Percentiles rank a stretch among this genome's conserved stretches.
Evolutionary conservation across 805 yeast species (phyloP).

Genomic region (Middelhovenomyces tepae): DNA sequence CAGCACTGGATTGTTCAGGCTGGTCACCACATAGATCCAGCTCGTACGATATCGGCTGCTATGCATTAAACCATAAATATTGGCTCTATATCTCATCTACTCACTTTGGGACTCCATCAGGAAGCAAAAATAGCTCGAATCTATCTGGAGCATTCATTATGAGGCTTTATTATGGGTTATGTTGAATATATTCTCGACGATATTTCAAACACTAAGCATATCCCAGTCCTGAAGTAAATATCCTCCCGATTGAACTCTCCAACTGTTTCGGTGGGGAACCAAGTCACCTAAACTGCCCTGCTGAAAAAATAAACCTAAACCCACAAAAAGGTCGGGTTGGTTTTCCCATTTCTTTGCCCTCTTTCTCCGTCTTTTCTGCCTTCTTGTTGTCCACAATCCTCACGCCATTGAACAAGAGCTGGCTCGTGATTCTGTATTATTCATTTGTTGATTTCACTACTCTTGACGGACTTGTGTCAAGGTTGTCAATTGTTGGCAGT

Average conservation of each 20-base stretch:
- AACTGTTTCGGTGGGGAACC: too few relatives aligned
- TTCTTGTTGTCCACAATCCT: neutral
- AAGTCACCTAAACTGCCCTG: conserved; percentile 2
- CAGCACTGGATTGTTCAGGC: too few relatives aligned
- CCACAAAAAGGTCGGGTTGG: neutral
- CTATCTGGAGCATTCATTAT: conserved; percentile 98
- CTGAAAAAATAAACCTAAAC: neutral
- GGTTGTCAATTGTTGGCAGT: too few relatives aligned
- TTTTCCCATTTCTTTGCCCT: neutral
- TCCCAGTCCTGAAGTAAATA: too few relatives aligned
- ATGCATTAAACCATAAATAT: too few relatives aligned
- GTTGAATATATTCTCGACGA: neutral
- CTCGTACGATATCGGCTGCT: too few relatives aligned
- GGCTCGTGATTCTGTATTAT: conserved; percentile 3
- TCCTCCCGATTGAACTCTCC: too few relatives aligned
- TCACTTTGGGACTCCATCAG: conserved; percentile 94
- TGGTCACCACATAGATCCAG: too few relatives aligned
- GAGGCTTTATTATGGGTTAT: conserved; percentile 1
- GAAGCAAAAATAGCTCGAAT: conserved; percentile 89
- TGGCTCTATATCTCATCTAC: conserved; percentile 31
- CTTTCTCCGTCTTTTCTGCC: neutral
- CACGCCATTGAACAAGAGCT: too few relatives aligned
- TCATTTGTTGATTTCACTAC: conserved; percentile 2
- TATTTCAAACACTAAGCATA: neutral
- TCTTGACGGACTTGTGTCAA: neutral